These are phyloP conservation scores for Monilinia polystroma DNA, from an alignment of 2,329 filamentous ascomycete species.

Conservation along the genomic window DNA sequence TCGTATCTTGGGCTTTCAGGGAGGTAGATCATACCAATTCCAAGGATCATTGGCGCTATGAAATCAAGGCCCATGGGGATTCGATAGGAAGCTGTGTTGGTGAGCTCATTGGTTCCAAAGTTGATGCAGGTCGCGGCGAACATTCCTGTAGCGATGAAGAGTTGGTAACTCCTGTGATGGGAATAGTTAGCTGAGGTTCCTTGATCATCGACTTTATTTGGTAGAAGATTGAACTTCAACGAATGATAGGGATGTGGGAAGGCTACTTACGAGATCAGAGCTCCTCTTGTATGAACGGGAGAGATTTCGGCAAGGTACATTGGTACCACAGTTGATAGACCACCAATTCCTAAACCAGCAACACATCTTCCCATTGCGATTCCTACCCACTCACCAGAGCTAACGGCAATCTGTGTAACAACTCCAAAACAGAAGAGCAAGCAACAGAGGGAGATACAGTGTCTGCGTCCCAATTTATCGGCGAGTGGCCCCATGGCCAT, in stretches of 20 bases:
- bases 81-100: conserved; percentile 55
- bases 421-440: conserved; percentile 63
- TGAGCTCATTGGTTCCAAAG: conserved; percentile 45
- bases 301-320: conserved; percentile 67
- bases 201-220: not conserved
- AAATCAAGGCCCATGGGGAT: conserved; percentile 60
- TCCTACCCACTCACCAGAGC: conserved; percentile 60
- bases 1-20: conserved; percentile 60
- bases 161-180: conserved; percentile 58
- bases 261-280: conserved; percentile 53
- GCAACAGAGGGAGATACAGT: conserved; percentile 55
- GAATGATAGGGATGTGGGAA: not conserved
- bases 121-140: conserved; percentile 56
- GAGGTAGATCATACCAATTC: conserved; percentile 52
- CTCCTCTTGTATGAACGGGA: conserved; percentile 61
- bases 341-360: conserved; percentile 66
- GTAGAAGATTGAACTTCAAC: not conserved
- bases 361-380: conserved; percentile 62
- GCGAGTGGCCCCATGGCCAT: conserved; percentile 72
- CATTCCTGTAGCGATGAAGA: conserved; percentile 72
- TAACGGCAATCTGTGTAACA: conserved; percentile 61
- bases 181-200: conserved; percentile 27
- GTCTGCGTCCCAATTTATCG: conserved; percentile 60
- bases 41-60: conserved; percentile 52
- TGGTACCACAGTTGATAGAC: conserved; percentile 62